Evolutionary conservation across 768 basidiomycete species (phyloP), one percentile per base, ranked within the genome.

Genomic region (Termitomyces sp.): DNA sequence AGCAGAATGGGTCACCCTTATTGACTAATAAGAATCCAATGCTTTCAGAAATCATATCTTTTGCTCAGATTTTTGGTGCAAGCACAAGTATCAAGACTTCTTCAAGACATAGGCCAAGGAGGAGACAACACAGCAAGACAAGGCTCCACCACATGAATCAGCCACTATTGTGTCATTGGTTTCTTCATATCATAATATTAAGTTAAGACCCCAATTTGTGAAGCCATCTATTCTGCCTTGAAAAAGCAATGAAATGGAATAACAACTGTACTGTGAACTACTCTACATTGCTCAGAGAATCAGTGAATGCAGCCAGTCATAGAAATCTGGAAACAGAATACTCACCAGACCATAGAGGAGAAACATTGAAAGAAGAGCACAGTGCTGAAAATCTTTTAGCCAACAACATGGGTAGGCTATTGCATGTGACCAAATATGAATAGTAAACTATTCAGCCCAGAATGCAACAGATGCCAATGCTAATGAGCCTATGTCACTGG

Each of bases 151-250:
- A n/a, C n/a, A n/a, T 54, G 7, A 26, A 15, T n/a, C 18, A 24
- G 53, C 29, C 7, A n/a, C 42, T 10, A n/a, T 50, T 9, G 9
- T 28, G 18, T 24, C 55, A 9, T 13, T n/a, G n/a, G 62, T 64
- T 48, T 64, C 70, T 44, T 71, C 74, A 10, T 72, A 68, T 59
- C 64, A 64, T 37, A 72, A 73, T 59, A 73, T 73, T 2, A 67
- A 75, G 22, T 70, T n/a, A n/a, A n/a, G n/a, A n/a, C n/a, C n/a
- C n/a, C n/a, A n/a, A n/a, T n/a, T 70, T 8, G 66, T 72, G n/a
- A 70, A 72, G 44, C 71, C 71, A 36, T 36, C 60, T 37, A 46
- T 31, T 2, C 31, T 36, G 34, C 62, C 58, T 50, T 56, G 31
- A n/a, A n/a, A 56, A 29, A 1, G 12, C 48, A n/a, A 31, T 31